A percentile compares a stretch with the other conserved stretches of the same genome.
phyloP scores from a whole-genome alignment of 2,329 filamentous ascomycete genomes.

The Fusarium sambucinum region DNA sequence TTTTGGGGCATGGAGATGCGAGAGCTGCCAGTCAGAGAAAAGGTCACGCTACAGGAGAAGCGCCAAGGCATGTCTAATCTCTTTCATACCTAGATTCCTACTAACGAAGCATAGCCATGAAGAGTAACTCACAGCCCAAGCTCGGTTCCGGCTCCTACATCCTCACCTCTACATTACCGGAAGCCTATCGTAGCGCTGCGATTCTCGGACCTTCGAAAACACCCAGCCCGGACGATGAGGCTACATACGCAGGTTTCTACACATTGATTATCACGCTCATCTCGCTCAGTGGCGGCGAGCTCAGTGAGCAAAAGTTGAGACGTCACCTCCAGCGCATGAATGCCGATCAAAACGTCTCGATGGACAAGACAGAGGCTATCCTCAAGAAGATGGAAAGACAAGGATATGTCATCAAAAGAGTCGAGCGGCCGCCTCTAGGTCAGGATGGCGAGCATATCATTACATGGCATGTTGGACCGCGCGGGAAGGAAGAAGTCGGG shows the following conservation, averaged over 20 bases:
- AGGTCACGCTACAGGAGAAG: conserved; percentile 80
- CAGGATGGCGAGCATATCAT: conserved; percentile 78
- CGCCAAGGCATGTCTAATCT: conserved; percentile 69
- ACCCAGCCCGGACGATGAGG: conserved; percentile 75
- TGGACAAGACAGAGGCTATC: conserved; percentile 80
- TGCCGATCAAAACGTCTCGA: conserved; percentile 77
- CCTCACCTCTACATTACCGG: conserved; percentile 78
- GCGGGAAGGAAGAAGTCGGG: conserved; percentile 87
- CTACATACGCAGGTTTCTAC: conserved; percentile 84
- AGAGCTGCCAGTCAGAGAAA: conserved; percentile 85
- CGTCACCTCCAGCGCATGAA: conserved; percentile 81
- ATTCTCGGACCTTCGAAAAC: conserved; percentile 77
- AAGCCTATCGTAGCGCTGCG: conserved; percentile 71
- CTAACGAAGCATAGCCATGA: conserved; percentile 52
- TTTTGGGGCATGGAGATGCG: conserved; percentile 94
- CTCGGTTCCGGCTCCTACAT: conserved; percentile 79
- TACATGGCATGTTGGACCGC: conserved; percentile 86
- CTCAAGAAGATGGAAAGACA: conserved; percentile 82
- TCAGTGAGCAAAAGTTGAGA: conserved; percentile 83
- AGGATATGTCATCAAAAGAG: conserved; percentile 81
- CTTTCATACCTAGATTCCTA: background rate
- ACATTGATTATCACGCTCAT: conserved; percentile 84
- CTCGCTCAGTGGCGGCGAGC: conserved; percentile 75
- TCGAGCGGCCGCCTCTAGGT: conserved; percentile 68
- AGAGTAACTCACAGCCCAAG: conserved; percentile 63